Evolutionary conservation across 768 basidiomycete species (phyloP), one percentile per base, ranked within the genome.

Genomic region (Gloeophyllum trabeum): DNA sequence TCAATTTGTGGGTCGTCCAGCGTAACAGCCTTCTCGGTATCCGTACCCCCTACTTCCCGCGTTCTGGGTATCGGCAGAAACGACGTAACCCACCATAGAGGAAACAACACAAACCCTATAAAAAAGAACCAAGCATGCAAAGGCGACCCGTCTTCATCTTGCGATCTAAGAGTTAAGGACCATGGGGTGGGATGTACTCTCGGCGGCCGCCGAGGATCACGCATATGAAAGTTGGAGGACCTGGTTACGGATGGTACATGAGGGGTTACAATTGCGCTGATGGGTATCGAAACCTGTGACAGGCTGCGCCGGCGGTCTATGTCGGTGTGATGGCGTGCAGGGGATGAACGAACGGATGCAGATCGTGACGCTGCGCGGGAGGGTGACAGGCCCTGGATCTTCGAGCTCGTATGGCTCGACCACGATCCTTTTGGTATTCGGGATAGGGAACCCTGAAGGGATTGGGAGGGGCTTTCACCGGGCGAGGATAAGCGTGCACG

Each of bases 1-100:
- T 87, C 85, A 42, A 86, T 71, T 54, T 87, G 84, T 21, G 84
- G 84, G 58, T 87, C 82, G 52, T 86, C 83, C 38, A 86, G 62
- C 22, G 79, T 65, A 13, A 86, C 82, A 30, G 63, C 79, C 61
- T 84, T 85, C 61, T 85, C 82, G 37, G 61, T 57, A 43, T 61
- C 65, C 23, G 65, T 64, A 28, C 65, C 76, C 18, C 74, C 81
- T 16, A 81, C 67, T 28, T 66, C 64, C 53, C 85, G 66, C 20
- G 84, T 88, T 51, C 56, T 61, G 10, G 80, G 83, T 7, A 81
- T 70, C 20, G 64, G 63, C 70, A 69, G 60, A 41, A 57, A 71
- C 60, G 64, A 57, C 55, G 64, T 82, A 63, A 87, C 64, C 81
- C 85, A 61, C 83, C 57, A 61, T 61, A 84, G 52, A 63, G 85